These are phyloP conservation scores for Talaromyces wortmannii DNA, from an alignment of 495 filamentous ascomycete genomes.

Conservation along the genomic window DNA sequence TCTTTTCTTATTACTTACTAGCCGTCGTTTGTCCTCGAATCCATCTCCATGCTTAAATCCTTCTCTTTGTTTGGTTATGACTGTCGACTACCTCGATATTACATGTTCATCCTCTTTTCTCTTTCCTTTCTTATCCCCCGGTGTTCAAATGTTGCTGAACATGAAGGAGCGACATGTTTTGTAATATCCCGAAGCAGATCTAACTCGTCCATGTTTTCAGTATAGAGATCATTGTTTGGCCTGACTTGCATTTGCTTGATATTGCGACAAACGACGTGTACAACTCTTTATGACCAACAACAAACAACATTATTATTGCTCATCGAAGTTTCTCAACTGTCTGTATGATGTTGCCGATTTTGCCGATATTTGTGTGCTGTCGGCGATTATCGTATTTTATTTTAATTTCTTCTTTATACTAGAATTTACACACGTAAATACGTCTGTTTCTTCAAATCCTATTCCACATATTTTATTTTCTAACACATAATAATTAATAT, in stretches of 20 bases:
- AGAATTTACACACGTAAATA: no score
- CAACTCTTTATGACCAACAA: neutral
- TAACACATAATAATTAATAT: no score
- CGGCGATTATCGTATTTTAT: no score
- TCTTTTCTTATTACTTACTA: constrained; percentile 2
- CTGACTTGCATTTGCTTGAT: neutral
- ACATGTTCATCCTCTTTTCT: neutral
- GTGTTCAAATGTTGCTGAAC: neutral
- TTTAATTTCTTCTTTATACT: no score
- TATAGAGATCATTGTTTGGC: neutral
- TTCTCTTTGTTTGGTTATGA: neutral
- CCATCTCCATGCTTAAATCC: neutral
- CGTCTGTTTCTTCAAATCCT: no score
- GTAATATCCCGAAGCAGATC: neutral
- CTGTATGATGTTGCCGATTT: no score
- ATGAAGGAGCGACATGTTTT: neutral
- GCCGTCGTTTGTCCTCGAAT: neutral
- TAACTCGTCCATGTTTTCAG: neutral
- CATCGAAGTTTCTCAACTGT: no score
- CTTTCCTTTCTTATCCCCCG: neutral
- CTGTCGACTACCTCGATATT: neutral
- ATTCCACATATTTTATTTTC: no score
- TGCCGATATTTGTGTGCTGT: no score
- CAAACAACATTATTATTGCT: no score
- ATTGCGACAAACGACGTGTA: neutral